These are phyloP conservation scores for Tetrahymena borealis DNA, from an alignment of 73 alveolate genomes.

Conservation along the genomic window DNA sequence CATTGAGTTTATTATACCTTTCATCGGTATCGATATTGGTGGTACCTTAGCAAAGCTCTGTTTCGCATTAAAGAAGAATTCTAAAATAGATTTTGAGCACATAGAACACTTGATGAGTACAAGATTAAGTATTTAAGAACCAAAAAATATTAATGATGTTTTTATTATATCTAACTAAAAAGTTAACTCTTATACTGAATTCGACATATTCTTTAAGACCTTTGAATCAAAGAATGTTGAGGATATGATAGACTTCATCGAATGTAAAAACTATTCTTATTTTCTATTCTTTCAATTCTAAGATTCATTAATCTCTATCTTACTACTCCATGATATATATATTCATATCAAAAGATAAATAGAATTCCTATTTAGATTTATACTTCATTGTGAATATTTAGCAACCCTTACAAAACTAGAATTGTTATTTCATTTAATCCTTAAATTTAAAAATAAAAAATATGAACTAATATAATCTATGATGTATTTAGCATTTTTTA, in stretches of 20 bases:
- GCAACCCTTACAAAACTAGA: background rate
- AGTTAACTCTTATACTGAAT: constrained; percentile 4
- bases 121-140: background rate
- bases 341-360: too few species aligned
- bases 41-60: constrained; percentile 36
- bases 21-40: constrained; percentile 30
- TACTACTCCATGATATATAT: too few species aligned
- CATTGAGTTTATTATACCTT: constrained; percentile 6
- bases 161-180: background rate
- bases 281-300: background rate
- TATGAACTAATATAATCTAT: background rate
- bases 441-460: background rate
- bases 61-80: constrained; percentile 7
- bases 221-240: background rate
- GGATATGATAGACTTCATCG: background rate
- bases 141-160: background rate
- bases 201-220: background rate
- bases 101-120: constrained; percentile 13
- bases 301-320: too few species aligned
- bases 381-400: background rate
- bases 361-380: background rate
- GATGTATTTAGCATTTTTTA: background rate
- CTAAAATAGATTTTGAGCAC: background rate
- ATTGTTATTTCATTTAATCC: background rate
- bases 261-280: background rate